A percentile compares a stretch with the other conserved stretches of the same genome.
phyloP scores from a whole-genome alignment of 805 yeast species.

The Saccharomycopsis sp. region DNA sequence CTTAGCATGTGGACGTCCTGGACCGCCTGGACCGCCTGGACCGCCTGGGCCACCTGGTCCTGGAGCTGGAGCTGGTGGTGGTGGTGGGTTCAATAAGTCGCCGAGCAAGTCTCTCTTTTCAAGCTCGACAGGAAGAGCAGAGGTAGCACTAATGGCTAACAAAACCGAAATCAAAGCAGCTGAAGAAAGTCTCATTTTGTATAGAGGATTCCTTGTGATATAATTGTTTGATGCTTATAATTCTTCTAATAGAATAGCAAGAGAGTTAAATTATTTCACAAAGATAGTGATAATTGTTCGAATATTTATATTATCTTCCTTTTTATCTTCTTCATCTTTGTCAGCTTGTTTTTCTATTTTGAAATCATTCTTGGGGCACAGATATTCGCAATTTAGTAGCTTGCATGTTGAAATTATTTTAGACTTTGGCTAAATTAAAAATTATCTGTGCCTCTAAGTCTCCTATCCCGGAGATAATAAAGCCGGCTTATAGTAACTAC shows the following conservation, averaged over 20 bases:
- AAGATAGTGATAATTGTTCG: not conserved
- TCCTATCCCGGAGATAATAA: not conserved
- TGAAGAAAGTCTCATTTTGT: constrained; percentile 2
- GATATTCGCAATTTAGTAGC: not conserved
- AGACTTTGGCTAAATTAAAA: not conserved
- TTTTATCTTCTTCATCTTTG: not conserved
- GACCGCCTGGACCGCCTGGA: not conserved
- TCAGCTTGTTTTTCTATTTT: no score
- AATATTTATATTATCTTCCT: not conserved
- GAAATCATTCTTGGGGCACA: not conserved
- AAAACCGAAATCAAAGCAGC: constrained; percentile 1
- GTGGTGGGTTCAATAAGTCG: not conserved
- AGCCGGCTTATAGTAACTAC: not conserved
- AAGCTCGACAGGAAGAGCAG: not conserved
- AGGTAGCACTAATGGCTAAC: not conserved
- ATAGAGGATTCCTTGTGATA: not conserved
- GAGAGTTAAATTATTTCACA: not conserved
- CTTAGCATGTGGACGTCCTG: not conserved
- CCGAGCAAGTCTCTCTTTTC: not conserved
- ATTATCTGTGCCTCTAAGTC: not conserved
- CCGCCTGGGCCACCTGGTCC: not conserved
- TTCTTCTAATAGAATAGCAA: not conserved
- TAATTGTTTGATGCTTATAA: not conserved
- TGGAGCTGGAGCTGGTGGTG: constrained; percentile 1
- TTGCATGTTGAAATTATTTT: not conserved